Evolutionary conservation across 163 green algal species (phyloP).

Genomic region (Scenedesmus sp.): DNA sequence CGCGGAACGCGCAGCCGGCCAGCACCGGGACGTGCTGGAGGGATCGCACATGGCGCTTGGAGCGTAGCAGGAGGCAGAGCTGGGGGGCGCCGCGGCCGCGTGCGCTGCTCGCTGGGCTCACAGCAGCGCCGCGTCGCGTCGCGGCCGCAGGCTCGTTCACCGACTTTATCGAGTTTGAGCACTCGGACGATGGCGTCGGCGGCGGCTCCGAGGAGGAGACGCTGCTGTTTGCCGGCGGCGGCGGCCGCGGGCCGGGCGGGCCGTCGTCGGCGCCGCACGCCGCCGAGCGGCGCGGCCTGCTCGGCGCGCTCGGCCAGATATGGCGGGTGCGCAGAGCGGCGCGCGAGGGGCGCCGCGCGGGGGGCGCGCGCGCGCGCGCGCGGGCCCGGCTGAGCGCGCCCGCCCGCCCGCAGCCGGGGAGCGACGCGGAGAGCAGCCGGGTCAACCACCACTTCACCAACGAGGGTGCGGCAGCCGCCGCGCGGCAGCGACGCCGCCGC

Average conservation of each 20-base stretch:
- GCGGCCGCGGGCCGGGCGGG: no score
- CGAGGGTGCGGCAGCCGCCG: slow-evolving; percentile 37
- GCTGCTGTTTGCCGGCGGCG: slow-evolving; percentile 20
- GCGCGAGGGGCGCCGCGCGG: no score
- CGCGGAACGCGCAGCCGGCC: no score
- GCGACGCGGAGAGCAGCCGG: slow-evolving; percentile 26
- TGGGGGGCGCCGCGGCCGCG: no score
- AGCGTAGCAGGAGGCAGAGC: no score
- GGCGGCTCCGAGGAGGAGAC: slow-evolving; percentile 4
- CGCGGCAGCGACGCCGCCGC: no score
- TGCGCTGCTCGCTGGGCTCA: no score
- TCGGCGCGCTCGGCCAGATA: slow-evolving; percentile 21
- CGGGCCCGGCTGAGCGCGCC: no score
- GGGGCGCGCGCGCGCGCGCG: no score
- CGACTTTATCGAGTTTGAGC: slow-evolving; percentile 48
- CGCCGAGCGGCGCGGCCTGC: slow-evolving; percentile 5
- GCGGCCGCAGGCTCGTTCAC: slow-evolving; percentile 33
- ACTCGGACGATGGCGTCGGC: slow-evolving; percentile 28
- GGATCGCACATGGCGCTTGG: no score
- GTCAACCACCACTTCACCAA: slow-evolving; percentile 47
- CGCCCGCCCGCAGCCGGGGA: slow-evolving; percentile 33
- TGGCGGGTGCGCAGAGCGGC: slow-evolving; percentile 26
- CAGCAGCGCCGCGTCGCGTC: no score
- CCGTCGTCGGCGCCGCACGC: neutral
- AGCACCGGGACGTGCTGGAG: no score